Evolutionary conservation across 2,329 filamentous ascomycete genomes (phyloP).

Genomic region (Aspergillus candidus): DNA sequence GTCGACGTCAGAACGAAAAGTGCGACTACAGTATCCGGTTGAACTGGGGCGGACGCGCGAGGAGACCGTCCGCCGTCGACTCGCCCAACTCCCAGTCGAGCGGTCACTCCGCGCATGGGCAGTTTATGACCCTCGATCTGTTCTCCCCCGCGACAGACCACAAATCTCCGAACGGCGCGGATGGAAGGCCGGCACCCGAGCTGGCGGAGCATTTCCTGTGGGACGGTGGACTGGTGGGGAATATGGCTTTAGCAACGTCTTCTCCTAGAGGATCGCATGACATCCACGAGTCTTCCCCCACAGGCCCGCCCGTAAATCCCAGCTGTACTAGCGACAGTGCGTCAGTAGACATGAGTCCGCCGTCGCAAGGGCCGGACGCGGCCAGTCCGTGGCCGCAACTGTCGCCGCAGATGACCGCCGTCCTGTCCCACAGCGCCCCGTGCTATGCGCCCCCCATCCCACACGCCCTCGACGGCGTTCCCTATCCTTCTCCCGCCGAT

Average conservation of each 20-base stretch:
- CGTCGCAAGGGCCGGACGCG: constrained; percentile 12
- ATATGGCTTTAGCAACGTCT: constrained; percentile 12
- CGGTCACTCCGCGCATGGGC: constrained; percentile 11
- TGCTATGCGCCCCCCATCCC: constrained; percentile 15
- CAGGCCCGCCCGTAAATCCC: constrained; percentile 14
- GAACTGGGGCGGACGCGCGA: constrained; percentile 71
- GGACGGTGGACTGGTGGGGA: constrained; percentile 9
- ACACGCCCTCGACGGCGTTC: constrained; percentile 10
- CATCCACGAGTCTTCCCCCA: constrained; percentile 16
- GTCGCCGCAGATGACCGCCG: constrained; percentile 10
- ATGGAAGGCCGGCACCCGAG: constrained; percentile 5
- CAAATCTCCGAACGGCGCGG: constrained; percentile 2
- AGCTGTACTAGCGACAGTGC: constrained; percentile 13
- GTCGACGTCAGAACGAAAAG: constrained; percentile 61
- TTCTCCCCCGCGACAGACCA: neutral
- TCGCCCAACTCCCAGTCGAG: constrained; percentile 26
- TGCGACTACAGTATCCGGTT: constrained; percentile 78
- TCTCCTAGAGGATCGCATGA: constrained; percentile 18
- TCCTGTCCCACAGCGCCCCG: constrained; percentile 12
- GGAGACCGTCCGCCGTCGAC: constrained; percentile 47
- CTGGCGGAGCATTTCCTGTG: constrained; percentile 10
- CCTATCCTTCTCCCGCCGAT: constrained; percentile 19
- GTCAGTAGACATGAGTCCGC: constrained; percentile 18
- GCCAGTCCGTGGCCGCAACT: constrained; percentile 18
- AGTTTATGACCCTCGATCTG: constrained; percentile 11